Evolutionary conservation across 495 filamentous ascomycete genomes (phyloP), one percentile per base, ranked within the genome.

Genomic region (Tuber umbilicatum): DNA sequence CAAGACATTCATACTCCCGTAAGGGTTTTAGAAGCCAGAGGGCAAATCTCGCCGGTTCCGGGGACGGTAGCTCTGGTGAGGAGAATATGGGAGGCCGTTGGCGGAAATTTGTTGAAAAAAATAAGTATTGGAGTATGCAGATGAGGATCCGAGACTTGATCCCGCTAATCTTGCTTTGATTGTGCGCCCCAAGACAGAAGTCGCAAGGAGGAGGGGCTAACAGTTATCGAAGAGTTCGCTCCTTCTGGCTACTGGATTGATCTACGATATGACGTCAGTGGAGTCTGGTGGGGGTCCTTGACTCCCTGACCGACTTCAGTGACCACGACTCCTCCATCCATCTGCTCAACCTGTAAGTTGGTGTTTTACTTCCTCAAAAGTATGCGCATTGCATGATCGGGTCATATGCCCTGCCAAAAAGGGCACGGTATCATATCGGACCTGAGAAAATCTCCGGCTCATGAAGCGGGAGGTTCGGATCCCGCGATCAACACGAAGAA

Each of bases 201-300:
- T 27, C n/a, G n/a, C n/a, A n/a, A n/a, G n/a, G n/a, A n/a, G n/a
- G n/a, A 64, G 27, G 55, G 55, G 12, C 55, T 12, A n/a, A n/a
- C n/a, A n/a, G n/a, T n/a, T n/a, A 64, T 35, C 0, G 27, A 64
- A 64, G 55, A 27, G 27, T 64, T 35, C 55, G 27, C 35, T 64
- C 31, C 55, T 7, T 64, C n/a, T 5, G 27, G 31, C 55, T 64
- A 27, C 9, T 31, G 27, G 27, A 64, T 27, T 16, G 4, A 64
- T 64, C 55, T 35, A 27, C 55, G 27, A 64, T 64, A 35, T 64
- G 55, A 64, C 55, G 55, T 64, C 27, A 64, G 55, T 64, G 55
- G 55, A 64, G 55, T 27, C 19, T 35, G n/a, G 55, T 31, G 55
- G 55, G 55, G 55, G 35, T 31, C 27, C 55, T 55, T 47, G 21